Base-by-base conservation (phyloP, 2,329 filamentous ascomycete genomes). In the Rhinocladiella mackenziei region DNA sequence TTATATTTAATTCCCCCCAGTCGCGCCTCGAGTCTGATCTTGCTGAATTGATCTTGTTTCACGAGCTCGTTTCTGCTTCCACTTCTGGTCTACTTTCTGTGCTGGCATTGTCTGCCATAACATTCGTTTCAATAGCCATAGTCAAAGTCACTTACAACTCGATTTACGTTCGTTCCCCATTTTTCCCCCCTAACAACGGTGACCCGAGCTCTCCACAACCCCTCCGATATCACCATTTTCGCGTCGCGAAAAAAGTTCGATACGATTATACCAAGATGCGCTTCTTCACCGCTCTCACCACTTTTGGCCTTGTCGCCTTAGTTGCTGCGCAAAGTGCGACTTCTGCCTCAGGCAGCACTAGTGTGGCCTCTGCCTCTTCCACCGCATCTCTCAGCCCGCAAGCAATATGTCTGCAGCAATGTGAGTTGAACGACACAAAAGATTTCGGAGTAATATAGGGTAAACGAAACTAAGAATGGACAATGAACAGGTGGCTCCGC, bases 281-380 rank as follows among this genome's bases (percentile, higher is more conserved):
- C 35, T 56, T 54, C 45, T 50, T 56, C 41, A 39, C 42, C 13
- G 19, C 49, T 28, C 15, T 56, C 31, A 42, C 45, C 19, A 34
- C 46, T 50, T 62, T 65, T 46, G 63, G 68, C 49, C 62, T 77
- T 50, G 59, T 67, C 54, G 67, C 65, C 54, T 59, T 70, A 54
- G 70, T 61, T 36, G 62, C 67, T 42, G 71, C 71, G 7, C 51
- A 56, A 22, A 41, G 45, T 28, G 20, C 45, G 22, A 43, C 35
- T 15, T 17, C 20, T 5, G 38, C 42, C 7, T 22, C 8, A 13
- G 14, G 32, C 48, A 54, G 54, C 25, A 56, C 53, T 36, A 59
- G 56, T 30, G 41, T 58, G 8, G 49, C 53, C 14, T 38, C 57
- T 17, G 56, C 64, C 8, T 56, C 63, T 25, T 56, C 62, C 26